A percentile compares a stretch with the other conserved stretches of the same genome.
Conservation (phyloP, 768 basidiomycete species). For the Pleurotus sapidus region DNA sequence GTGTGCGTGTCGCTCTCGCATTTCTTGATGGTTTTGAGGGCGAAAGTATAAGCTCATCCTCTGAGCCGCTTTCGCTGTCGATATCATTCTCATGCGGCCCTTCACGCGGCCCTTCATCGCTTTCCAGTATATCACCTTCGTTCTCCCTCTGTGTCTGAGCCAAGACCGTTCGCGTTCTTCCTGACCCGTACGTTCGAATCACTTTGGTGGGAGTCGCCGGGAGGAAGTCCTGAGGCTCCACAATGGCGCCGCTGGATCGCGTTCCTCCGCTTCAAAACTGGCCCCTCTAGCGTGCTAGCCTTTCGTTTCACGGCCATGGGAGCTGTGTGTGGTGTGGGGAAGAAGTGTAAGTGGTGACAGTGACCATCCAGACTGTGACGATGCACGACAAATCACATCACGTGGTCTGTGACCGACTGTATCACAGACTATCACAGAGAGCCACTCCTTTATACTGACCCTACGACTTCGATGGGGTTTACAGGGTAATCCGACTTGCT, state of each 20-base stretch:
- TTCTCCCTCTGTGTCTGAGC: slow-evolving; percentile 2
- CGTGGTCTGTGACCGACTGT: slow-evolving; percentile 13
- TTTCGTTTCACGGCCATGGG: slow-evolving; percentile 48
- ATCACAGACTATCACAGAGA: background rate
- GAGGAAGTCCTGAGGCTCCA: background rate
- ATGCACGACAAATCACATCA: slow-evolving; percentile 24
- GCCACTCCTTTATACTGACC: background rate
- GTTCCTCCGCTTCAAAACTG: slow-evolving; percentile 31
- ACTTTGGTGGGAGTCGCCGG: background rate
- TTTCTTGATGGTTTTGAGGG: slow-evolving; percentile 11
- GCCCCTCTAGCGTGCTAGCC: slow-evolving; percentile 14
- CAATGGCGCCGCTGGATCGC: slow-evolving; percentile 15
- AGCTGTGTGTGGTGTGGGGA: background rate
- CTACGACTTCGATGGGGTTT: slow-evolving; percentile 46
- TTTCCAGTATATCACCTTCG: slow-evolving; percentile 9
- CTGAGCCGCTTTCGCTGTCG: slow-evolving; percentile 1
- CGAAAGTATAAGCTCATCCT: slow-evolving; percentile 23
- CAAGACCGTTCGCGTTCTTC: background rate
- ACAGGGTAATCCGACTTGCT: slow-evolving; percentile 44
- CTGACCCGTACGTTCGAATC: background rate
- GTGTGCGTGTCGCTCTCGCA: background rate
- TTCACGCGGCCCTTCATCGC: background rate
- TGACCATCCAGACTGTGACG: background rate
- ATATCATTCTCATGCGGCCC: background rate
- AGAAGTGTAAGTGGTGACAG: background rate